Conservation (phyloP, 2,329 filamentous ascomycete genomes). For the Beauveria sp. region DNA sequence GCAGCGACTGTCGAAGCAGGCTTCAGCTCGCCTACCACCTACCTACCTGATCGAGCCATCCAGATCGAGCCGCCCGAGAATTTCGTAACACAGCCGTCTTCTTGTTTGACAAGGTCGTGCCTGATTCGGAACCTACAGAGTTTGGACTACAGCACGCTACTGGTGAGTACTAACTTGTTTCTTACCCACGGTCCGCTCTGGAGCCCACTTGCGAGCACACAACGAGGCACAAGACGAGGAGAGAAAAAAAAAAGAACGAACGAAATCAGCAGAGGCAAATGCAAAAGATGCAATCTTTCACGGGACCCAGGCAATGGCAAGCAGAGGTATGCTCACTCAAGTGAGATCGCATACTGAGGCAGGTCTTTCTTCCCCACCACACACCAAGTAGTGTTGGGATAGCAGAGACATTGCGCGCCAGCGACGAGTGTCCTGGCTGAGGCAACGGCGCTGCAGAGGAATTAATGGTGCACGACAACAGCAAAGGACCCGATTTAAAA, state of each 20-base stretch:
- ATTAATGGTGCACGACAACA: background rate
- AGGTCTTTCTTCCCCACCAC: background rate
- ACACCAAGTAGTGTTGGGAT: background rate
- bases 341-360: background rate
- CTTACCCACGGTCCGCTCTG: constrained; percentile 4
- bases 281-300: background rate
- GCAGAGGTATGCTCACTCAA: background rate
- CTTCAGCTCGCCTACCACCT: background rate
- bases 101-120: background rate
- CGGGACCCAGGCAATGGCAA: background rate
- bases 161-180: constrained; percentile 11
- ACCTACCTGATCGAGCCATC: background rate
- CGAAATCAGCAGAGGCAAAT: background rate
- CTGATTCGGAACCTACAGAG: background rate
- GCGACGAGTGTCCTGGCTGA: background rate
- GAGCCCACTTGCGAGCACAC: background rate
- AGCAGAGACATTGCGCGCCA: constrained; percentile 1
- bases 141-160: background rate
- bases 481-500: background rate
- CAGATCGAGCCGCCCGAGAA: background rate
- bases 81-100: background rate
- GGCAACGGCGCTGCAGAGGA: background rate
- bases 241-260: background rate
- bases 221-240: background rate
- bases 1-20: background rate